Base-by-base conservation (phyloP, 805 yeast species). In the Starmerella floricola region DNA sequence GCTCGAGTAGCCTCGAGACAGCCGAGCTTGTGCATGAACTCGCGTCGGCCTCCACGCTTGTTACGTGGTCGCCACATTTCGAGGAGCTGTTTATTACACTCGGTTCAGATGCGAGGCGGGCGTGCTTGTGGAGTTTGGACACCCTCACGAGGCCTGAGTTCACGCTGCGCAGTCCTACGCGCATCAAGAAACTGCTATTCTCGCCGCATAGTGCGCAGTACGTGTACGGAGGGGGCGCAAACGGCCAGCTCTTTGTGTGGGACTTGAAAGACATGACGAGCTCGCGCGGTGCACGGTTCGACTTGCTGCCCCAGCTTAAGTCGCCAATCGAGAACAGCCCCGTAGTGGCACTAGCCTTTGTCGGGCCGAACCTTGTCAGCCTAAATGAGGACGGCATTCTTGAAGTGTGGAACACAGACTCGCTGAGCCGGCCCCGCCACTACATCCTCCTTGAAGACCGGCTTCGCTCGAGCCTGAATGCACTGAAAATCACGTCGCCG, bases 181-280 rank as follows among this genome's bases (percentile, higher is more conserved):
- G 63, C 6, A 63, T 73, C 12, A 48, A 63, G 21, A 10, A 18
- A n/a, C 36, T 48, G 2, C 55, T 55, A 31, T 71, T 72, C 46
- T 72, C 73, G 21, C 61, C 61, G 11, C 53, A 55, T 20, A 58
- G 62, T 34, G 58, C 67, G 3, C 57, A 60, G 23, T 58, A 16
- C 15, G 38, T 50, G 8, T 49, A 37, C 20, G 53, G 45, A 4
- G 95, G 93, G 34, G 95, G 95, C 40, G 67, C 77, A n/a, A 76
- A 78, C 48, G 93, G 95, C 46, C 94, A 88, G 63, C 73, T 88
- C 41, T 79, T 72, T 55, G 72, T 87, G 41, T 91, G 96, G 95
- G 96, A 91, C 65, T 69, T 84, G 27, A 74, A 72, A 48, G 76
- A 76, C 46, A 65, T 74, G 26, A 10, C 18, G 10, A 31, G 13